These are phyloP conservation scores for Tulasnella sp. DNA, from an alignment of 768 basidiomycete genomes.

Conservation along the genomic window DNA sequence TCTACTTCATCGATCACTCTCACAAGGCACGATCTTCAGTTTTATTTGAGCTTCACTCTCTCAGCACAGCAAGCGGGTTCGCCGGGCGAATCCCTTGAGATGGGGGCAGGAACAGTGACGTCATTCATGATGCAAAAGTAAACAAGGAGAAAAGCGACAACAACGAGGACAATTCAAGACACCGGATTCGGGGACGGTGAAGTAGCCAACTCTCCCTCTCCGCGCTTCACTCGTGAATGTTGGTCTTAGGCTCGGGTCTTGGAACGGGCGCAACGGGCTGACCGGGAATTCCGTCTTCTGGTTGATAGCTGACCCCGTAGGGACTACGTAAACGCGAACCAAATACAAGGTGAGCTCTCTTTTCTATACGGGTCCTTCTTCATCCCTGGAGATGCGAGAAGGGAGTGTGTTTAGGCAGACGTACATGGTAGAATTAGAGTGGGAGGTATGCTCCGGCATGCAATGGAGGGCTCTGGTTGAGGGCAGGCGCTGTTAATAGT, in stretches of 20 bases:
- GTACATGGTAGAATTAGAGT: not conserved
- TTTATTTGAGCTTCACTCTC: too few relatives aligned
- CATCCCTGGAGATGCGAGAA: not conserved
- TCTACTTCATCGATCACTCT: not conserved
- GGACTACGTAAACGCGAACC: not conserved
- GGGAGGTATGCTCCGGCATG: not conserved
- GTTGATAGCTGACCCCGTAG: not conserved
- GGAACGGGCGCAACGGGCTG: not conserved
- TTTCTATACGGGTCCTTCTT: not conserved
- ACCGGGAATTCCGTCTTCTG: not conserved
- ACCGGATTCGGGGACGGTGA: not conserved
- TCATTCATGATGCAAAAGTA: too few relatives aligned
- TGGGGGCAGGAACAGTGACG: too few relatives aligned
- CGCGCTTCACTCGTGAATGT: not conserved
- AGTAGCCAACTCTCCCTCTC: not conserved
- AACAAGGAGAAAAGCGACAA: too few relatives aligned
- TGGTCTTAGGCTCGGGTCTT: not conserved
- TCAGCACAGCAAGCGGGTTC: too few relatives aligned
- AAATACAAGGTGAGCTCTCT: not conserved
- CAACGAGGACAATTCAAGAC: not conserved
- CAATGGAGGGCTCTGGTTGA: not conserved
- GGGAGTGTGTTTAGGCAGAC: not conserved
- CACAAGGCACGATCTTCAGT: not conserved
- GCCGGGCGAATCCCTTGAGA: too few relatives aligned
- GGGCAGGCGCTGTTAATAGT: not conserved